A percentile compares a stretch with the other conserved stretches of the same genome.
phyloP scores from a whole-genome alignment of 176 grass and related monocot species.

The Musa schizocarpa region DNA sequence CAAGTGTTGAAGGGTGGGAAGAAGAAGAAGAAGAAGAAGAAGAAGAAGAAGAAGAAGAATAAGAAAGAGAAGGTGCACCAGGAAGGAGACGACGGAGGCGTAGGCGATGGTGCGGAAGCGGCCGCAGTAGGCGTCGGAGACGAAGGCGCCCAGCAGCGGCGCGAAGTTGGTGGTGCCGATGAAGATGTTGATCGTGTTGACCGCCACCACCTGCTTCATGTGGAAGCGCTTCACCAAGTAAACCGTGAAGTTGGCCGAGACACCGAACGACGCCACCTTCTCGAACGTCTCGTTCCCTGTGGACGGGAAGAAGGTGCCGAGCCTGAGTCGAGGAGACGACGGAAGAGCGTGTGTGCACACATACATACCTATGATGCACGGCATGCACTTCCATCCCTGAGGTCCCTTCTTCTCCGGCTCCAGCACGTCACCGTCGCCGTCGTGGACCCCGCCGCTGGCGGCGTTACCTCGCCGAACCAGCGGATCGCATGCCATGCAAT shows the following conservation, averaged over 20 bases:
- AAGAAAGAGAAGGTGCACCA: conserved; percentile 1
- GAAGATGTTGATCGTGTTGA: conserved; percentile 38
- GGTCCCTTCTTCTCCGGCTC: conserved; percentile 9
- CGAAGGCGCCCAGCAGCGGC: conserved; percentile 33
- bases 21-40: background rate
- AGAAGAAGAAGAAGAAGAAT: background rate
- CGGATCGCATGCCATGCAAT: background rate
- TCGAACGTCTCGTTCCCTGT: conserved; percentile 31
- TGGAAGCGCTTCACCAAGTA: conserved; percentile 38
- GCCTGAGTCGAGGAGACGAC: background rate
- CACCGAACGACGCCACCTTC: conserved; percentile 29
- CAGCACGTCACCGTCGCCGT: background rate
- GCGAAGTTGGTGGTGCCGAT: conserved; percentile 31
- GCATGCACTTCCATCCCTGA: conserved; percentile 38
- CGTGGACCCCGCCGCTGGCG: background rate
- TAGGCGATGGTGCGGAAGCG: conserved; percentile 32
- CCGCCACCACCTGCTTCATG: conserved; percentile 23
- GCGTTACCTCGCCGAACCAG: background rate
- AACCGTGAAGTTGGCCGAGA: conserved; percentile 32
- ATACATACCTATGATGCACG: conserved; percentile 37
- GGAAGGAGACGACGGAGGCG: conserved; percentile 5
- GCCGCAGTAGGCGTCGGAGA: conserved; percentile 39
- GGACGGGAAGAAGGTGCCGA: background rate
- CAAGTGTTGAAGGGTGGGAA: background rate
- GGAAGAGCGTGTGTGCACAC: background rate